Evolutionary conservation across 352 stramenopile genomes (phyloP), one percentile per base, ranked within the genome.

Genomic region (Pythium rhizo-oryzae): DNA sequence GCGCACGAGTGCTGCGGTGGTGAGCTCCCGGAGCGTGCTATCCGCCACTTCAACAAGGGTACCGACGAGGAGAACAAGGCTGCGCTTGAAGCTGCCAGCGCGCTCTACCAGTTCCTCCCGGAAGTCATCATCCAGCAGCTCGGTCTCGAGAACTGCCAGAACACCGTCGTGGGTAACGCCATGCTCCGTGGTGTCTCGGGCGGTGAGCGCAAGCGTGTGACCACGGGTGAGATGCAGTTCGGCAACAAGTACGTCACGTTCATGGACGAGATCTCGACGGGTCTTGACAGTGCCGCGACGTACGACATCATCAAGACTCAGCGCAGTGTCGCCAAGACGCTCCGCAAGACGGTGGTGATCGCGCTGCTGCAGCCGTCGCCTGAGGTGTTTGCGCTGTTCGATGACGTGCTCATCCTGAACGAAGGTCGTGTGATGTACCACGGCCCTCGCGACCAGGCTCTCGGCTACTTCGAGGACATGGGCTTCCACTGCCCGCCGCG

Each of bases 351-450:
- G 4, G 63, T 80, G 21, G 75, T 94, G 33, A 84, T 98, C n/a
- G 89, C 88, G 5, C 75, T 98, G 9, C 70, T 98, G n/a, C 81
- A 98, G 77, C 94, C 96, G 39, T 88, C 94, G 18, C 96, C 96
- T 8, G 94, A 99, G 77, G 91, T 97, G 8, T 95, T 97, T 49
- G 83, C 79, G 30, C 74, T 98, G 12, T 98, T 99, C 69, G 96
- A 99, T 74, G 87, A 98, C 61, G 71, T 98, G 15, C 82, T 98
- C 24, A 52, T 99, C n/a, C 69, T 99, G 28, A 92, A 93, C 71
- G 81, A 96, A 21, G 94, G 96, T 44, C 71, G 82, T 18, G 78
- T 98, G 25, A 86, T 98, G 52, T 99, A 97, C 74, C 79, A 78
- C 95, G 65, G 77, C 83, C 59, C 88, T 69, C 76, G 75, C 77